Percentiles rank a stretch among this genome's conserved stretches.
These are phyloP conservation scores for Colletotrichum caudatum DNA, from an alignment of 2,329 filamentous ascomycete genomes.

Conservation along the genomic window DNA sequence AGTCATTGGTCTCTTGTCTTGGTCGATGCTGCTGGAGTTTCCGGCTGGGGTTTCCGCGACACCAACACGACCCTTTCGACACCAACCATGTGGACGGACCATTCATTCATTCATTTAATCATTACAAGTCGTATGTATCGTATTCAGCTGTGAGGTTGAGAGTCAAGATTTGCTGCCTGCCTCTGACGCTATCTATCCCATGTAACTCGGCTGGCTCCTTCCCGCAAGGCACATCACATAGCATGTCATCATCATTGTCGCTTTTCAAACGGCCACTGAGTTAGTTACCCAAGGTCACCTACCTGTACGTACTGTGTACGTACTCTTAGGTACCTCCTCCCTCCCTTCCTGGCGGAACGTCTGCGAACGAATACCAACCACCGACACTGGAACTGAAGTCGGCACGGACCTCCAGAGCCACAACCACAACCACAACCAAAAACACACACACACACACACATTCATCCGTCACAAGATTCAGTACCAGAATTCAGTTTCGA, in stretches of 20 bases:
- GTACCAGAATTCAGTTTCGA: neutral
- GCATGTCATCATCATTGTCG: neutral
- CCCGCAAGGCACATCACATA: neutral
- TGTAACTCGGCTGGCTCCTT: slow-evolving; percentile 15
- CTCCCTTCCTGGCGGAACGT: neutral
- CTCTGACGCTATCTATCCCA: neutral
- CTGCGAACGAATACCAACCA: slow-evolving; percentile 5
- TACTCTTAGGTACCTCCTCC: slow-evolving; percentile 1
- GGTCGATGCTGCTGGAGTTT: slow-evolving; percentile 3
- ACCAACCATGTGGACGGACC: neutral
- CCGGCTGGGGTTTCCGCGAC: slow-evolving; percentile 1
- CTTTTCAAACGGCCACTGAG: slow-evolving; percentile 4
- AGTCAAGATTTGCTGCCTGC: neutral
- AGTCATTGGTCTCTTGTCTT: neutral
- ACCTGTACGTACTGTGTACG: neutral
- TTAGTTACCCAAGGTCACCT: neutral
- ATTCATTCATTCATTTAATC: neutral
- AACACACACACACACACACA: too few relatives aligned
- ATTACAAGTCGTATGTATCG: too few relatives aligned
- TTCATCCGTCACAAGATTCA: neutral
- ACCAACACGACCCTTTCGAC: neutral
- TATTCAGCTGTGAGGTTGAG: neutral
- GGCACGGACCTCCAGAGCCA: slow-evolving; percentile 24
- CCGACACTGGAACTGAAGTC: neutral
- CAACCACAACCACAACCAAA: slow-evolving; percentile 1